Evolutionary conservation across 768 basidiomycete species (phyloP).

Genomic region (Termitomyces titanicus): DNA sequence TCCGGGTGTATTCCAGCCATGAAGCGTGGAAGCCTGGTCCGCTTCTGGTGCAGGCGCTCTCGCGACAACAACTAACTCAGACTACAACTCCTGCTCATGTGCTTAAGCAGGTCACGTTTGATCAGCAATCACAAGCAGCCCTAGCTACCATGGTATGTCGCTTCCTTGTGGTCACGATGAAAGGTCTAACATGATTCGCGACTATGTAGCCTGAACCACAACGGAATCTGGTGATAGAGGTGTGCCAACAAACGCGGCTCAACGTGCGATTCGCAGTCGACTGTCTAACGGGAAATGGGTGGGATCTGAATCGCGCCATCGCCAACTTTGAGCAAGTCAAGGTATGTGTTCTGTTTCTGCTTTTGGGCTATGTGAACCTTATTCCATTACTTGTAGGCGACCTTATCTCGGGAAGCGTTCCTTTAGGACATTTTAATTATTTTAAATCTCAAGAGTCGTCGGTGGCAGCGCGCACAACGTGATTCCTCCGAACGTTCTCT

Average conservation of each 20-base stretch:
- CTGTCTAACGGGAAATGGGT: conserved; percentile 80
- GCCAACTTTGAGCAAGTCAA: conserved; percentile 88
- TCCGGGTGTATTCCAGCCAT: conserved; percentile 81
- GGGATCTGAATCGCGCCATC: conserved; percentile 78
- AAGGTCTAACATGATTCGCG: not conserved
- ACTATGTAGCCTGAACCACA: conserved; percentile 61
- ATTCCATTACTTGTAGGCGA: conserved; percentile 34
- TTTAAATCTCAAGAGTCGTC: not conserved
- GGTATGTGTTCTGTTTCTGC: conserved; percentile 41
- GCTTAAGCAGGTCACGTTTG: conserved; percentile 27
- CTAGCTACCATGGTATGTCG: conserved; percentile 56
- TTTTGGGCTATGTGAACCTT: conserved; percentile 11
- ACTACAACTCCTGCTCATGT: conserved; percentile 24
- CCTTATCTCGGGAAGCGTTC: conserved; percentile 53
- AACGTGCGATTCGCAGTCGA: conserved; percentile 80
- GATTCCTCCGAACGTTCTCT: conserved; percentile 4
- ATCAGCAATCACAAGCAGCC: conserved; percentile 51
- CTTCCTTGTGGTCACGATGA: not conserved
- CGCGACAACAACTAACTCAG: conserved; percentile 23
- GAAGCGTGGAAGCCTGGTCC: conserved; percentile 78
- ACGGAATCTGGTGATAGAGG: conserved; percentile 62
- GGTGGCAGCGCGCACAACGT: not conserved
- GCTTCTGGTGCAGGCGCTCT: conserved; percentile 62
- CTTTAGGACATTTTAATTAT: conserved; percentile 25
- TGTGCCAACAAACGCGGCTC: conserved; percentile 72